Evolutionary conservation across 2,329 filamentous ascomycete genomes (phyloP).

Genomic region (Exophiala bonariae): DNA sequence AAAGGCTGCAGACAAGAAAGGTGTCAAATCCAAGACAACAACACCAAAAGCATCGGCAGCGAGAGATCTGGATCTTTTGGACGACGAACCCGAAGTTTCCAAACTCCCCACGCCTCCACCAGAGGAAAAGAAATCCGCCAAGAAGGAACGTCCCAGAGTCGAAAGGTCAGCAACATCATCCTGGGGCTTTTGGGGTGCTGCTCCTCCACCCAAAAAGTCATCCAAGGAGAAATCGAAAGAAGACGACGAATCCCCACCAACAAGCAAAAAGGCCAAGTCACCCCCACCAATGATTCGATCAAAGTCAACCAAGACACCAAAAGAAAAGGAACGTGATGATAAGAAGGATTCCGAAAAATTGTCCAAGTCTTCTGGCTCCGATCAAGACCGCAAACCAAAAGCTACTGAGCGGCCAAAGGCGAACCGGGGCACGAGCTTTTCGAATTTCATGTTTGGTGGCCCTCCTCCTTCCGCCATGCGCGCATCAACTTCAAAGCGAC

Average conservation of each 20-base stretch:
- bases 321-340: conserved; percentile 53
- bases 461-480: conserved; percentile 58
- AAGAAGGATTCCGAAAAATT: conserved; percentile 59
- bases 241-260: conserved; percentile 30
- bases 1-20: conserved; percentile 20
- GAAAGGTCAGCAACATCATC: conserved; percentile 67
- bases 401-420: conserved; percentile 55
- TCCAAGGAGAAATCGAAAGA: conserved; percentile 51
- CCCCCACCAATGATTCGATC: conserved; percentile 51
- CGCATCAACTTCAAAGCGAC: conserved; percentile 67
- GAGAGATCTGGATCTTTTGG: conserved; percentile 29
- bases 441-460: conserved; percentile 66
- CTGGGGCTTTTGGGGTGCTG: conserved; percentile 74
- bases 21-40: conserved; percentile 32
- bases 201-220: conserved; percentile 48
- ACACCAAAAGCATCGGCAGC: conserved; percentile 27
- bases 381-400: conserved; percentile 61
- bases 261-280: conserved; percentile 40
- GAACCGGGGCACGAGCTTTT: conserved; percentile 59
- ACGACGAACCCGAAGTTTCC: conserved; percentile 34
- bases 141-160: conserved; percentile 75
- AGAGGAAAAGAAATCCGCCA: conserved; percentile 59
- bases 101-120: conserved; percentile 51
- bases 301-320: conserved; percentile 56
- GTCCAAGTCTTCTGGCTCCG: conserved; percentile 72